These are phyloP conservation scores for Heritiera littoralis DNA, from an alignment of 345 rosid species.

Conservation along the genomic window DNA sequence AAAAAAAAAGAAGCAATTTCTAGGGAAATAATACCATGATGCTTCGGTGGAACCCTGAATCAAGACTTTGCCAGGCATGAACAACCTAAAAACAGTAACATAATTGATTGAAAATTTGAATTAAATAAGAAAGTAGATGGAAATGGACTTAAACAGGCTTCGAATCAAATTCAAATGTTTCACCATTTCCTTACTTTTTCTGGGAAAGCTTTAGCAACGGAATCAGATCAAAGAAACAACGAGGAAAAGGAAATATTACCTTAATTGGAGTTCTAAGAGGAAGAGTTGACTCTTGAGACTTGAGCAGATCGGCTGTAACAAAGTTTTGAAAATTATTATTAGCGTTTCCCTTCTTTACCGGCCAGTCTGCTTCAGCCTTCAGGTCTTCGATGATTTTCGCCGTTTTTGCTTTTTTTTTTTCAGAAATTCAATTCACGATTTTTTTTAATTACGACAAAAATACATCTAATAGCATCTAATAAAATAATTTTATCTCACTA, in stretches of 20 bases:
- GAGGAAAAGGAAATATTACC: neutral
- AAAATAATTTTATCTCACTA: no score
- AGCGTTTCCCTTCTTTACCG: neutral
- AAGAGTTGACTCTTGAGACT: neutral
- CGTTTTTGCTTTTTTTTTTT: no score
- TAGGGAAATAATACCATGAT: conserved; percentile 33
- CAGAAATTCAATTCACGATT: no score
- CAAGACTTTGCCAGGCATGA: conserved; percentile 23
- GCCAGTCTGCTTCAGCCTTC: neutral
- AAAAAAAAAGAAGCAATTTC: neutral
- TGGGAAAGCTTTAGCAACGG: neutral
- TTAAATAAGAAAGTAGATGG: neutral
- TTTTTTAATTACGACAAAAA: no score
- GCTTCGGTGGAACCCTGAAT: neutral
- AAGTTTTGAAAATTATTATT: neutral
- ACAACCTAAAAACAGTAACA: conserved; percentile 13
- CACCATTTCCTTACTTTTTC: neutral
- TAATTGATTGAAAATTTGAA: neutral
- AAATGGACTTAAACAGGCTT: neutral
- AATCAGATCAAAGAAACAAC: conserved; percentile 3
- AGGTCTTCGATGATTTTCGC: neutral
- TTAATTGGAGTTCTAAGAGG: conserved; percentile 4
- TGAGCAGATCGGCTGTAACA: neutral
- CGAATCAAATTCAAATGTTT: neutral
- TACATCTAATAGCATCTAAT: no score